These are phyloP conservation scores for Ganoderma boninense DNA, from an alignment of 1,284 basidiomycete genomes.

Conservation along the genomic window DNA sequence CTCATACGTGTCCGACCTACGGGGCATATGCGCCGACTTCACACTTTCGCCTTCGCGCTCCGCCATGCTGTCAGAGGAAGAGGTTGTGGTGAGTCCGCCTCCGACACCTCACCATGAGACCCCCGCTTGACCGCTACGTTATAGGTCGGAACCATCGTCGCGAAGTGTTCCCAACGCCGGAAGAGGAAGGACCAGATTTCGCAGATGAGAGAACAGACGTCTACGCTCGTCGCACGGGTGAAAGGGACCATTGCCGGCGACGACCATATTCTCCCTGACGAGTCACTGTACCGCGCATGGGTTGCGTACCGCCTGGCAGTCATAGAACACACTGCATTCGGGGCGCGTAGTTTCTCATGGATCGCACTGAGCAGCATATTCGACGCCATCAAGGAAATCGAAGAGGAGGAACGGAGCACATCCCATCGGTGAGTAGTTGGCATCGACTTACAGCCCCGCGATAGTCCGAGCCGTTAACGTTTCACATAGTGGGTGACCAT, in stretches of 20 bases:
- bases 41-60: constrained; percentile 53
- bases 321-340: constrained; percentile 52
- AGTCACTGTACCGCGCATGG: constrained; percentile 56
- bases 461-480: not conserved
- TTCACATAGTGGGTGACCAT: not conserved
- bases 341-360: constrained; percentile 68
- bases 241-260: constrained; percentile 57
- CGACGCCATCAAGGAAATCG: constrained; percentile 47
- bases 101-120: not conserved
- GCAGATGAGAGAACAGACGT: constrained; percentile 61
- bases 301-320: constrained; percentile 57
- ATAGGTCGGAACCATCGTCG: constrained; percentile 64
- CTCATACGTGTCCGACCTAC: constrained; percentile 56
- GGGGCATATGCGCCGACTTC: constrained; percentile 55
- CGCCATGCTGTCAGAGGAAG: constrained; percentile 63
- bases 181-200: constrained; percentile 60
- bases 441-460: not conserved
- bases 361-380: constrained; percentile 64
- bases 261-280: constrained; percentile 47
- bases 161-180: constrained; percentile 64
- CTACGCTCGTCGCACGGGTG: constrained; percentile 56
- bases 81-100: constrained; percentile 49
- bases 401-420: constrained; percentile 37
- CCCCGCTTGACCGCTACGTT: not conserved
- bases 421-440: constrained; percentile 5